phyloP scores from a whole-genome alignment of 768 basidiomycete species.

The Lactarius trivialis region DNA sequence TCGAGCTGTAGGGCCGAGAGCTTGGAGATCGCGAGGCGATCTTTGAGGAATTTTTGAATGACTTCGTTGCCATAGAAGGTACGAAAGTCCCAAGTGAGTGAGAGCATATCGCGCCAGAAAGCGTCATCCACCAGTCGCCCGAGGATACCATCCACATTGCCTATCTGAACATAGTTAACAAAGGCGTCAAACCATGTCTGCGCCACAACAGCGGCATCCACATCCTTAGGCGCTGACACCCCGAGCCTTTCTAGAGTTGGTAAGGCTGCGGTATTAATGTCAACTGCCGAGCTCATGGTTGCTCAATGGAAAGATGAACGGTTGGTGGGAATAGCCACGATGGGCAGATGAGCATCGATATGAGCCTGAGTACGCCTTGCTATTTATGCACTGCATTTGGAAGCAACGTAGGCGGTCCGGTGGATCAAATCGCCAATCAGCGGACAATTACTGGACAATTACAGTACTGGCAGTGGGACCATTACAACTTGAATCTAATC shows the following conservation, averaged over 20 bases:
- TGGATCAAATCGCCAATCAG: background rate
- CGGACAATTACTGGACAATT: no score
- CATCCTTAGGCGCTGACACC: conserved; percentile 11
- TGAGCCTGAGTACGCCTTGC: background rate
- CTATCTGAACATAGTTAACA: conserved; percentile 8
- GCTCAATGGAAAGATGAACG: background rate
- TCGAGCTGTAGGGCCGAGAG: conserved; percentile 26
- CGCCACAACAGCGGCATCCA: conserved; percentile 21
- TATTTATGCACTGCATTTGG: conserved; percentile 4
- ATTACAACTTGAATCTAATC: no score
- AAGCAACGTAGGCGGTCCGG: background rate
- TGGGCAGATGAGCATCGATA: background rate
- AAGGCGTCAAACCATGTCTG: conserved; percentile 25
- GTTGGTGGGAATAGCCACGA: background rate
- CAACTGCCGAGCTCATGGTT: conserved; percentile 1
- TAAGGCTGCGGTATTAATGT: conserved; percentile 14
- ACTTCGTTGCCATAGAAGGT: conserved; percentile 41
- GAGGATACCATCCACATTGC: conserved; percentile 19
- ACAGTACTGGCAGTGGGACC: no score
- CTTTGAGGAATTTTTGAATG: conserved; percentile 41
- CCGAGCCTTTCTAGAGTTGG: conserved; percentile 25
- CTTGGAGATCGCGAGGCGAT: conserved; percentile 34
- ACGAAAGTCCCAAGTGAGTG: conserved; percentile 58
- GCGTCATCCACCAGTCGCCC: conserved; percentile 27
- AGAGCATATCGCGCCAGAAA: conserved; percentile 57